Evolutionary conservation across 352 stramenopile genomes (phyloP), one percentile per base, ranked within the genome.

Genomic region (Blastocystis sp.): DNA sequence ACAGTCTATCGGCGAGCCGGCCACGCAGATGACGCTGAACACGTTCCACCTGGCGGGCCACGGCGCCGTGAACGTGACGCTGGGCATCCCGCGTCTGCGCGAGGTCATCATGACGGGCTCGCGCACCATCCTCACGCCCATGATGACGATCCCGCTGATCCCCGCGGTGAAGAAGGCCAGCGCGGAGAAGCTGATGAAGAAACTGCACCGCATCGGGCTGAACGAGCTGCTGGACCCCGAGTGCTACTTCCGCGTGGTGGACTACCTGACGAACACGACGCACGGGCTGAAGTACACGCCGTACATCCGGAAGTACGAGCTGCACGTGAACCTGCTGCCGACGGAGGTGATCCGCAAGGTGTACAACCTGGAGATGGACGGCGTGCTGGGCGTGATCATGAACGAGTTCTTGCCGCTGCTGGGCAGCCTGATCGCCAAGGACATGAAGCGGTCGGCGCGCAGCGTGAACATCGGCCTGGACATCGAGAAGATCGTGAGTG

Each of bases 71-170:
- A 99, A 99, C 92, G 97, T 99, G 61, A 80, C 69, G 52, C 62
- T 87, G 45, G 92, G 97, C 90, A 99, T 99, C 90, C 97, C 97
- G 70, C 95, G 97, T 91, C 91, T 99, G 90, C 93, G 97, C 89
- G 97, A 99, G 93, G 98, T 99, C 88, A 98, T 99, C 89, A 99
- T 99, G 97, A 99, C 97, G 63, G 97, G 97, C 43, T 98, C 94
- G 60, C 93, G 94, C 87, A 95, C 96, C 84, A 97, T 99, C n/a
- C 95, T 95, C 88, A 99, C 97, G 89, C 97, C 97, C 82, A 97
- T 97, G 79, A 99, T 99, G 96, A 98, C 94, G 24, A 97, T 99
- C 28, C 97, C 97, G 40, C 91, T 99, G 61, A 90, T 65, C 19
- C 62, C 65, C 24, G 38, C 91, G 57, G 93, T 94, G 1, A 90